These are phyloP conservation scores for Centaurea solstitialis DNA, from an alignment of 129 eudicot species.

Conservation along the genomic window DNA sequence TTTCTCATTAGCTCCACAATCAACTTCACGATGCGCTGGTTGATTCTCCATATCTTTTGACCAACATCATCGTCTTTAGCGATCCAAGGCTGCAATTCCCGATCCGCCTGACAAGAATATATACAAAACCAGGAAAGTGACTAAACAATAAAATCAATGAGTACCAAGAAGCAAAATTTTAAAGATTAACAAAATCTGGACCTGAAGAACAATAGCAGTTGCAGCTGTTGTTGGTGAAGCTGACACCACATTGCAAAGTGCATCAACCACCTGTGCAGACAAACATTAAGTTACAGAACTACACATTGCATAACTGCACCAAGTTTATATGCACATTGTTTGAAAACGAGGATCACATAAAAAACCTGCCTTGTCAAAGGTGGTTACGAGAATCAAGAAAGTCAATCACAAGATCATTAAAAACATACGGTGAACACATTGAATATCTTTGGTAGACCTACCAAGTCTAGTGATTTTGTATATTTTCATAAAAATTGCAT, in stretches of 20 bases:
- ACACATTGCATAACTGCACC: background rate
- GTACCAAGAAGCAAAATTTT: background rate
- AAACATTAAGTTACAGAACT: background rate
- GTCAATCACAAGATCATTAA: background rate
- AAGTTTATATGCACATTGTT: background rate
- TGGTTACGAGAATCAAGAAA: too few relatives aligned
- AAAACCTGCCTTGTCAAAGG: too few relatives aligned
- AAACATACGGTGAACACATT: background rate
- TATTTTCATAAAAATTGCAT: too few relatives aligned
- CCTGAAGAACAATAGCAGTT: conserved; percentile 98
- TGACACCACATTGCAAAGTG: conserved; percentile 93
- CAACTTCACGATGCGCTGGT: conserved; percentile 93
- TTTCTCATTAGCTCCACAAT: conserved; percentile 95
- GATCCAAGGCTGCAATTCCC: conserved; percentile 95
- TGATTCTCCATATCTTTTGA: conserved; percentile 86
- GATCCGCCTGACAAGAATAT: conserved; percentile 70
- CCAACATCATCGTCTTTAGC: conserved; percentile 91
- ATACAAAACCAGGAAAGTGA: background rate
- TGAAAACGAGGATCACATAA: too few relatives aligned
- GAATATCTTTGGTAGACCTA: too few relatives aligned
- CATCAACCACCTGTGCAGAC: conserved; percentile 84
- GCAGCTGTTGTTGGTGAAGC: conserved; percentile 97
- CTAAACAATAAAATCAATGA: background rate
- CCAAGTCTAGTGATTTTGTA: too few relatives aligned
- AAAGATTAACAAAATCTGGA: conserved; percentile 27